Percentiles rank a stretch among this genome's conserved stretches.
phyloP scores from a whole-genome alignment of 495 filamentous ascomycete species.

The Tuber borchii region DNA sequence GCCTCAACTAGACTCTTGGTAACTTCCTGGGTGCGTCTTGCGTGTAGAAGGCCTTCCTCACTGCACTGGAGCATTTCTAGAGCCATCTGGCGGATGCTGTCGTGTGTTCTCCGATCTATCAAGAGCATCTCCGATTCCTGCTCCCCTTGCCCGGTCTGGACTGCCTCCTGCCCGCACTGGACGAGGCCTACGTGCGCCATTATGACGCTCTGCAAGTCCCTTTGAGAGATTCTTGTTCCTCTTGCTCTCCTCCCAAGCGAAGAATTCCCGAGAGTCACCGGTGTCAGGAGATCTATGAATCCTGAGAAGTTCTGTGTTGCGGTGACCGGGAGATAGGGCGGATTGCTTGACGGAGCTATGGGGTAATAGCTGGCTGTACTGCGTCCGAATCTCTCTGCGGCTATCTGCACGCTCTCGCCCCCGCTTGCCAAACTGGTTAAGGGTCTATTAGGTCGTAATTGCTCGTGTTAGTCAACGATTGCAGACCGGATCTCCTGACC shows the following conservation, averaged over 20 bases:
- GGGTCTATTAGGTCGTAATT: neutral
- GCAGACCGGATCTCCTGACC: neutral
- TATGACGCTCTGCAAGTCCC: neutral
- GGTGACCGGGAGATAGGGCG: neutral
- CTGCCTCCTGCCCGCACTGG: neutral
- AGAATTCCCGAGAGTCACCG: neutral
- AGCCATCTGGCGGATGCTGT: neutral
- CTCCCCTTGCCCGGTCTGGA: neutral
- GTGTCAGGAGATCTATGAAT: conserved; percentile 1
- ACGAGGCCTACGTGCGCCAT: neutral
- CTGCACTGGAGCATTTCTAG: neutral
- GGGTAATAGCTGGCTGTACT: neutral
- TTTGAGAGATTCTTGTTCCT: neutral
- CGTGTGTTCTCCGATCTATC: neutral
- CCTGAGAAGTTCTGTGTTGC: neutral
- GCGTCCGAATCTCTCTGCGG: neutral
- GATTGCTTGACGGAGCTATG: neutral
- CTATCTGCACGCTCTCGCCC: neutral
- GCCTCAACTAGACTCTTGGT: neutral
- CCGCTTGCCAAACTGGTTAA: neutral
- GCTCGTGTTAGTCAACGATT: neutral
- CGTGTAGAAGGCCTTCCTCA: neutral
- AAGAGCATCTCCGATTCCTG: neutral
- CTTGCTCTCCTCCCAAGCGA: neutral
- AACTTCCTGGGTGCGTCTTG: neutral